Percentiles rank a stretch among this genome's conserved stretches.
phyloP scores from a whole-genome alignment of 2,329 filamentous ascomycete genomes.

The Dothideomycetes sp. region DNA sequence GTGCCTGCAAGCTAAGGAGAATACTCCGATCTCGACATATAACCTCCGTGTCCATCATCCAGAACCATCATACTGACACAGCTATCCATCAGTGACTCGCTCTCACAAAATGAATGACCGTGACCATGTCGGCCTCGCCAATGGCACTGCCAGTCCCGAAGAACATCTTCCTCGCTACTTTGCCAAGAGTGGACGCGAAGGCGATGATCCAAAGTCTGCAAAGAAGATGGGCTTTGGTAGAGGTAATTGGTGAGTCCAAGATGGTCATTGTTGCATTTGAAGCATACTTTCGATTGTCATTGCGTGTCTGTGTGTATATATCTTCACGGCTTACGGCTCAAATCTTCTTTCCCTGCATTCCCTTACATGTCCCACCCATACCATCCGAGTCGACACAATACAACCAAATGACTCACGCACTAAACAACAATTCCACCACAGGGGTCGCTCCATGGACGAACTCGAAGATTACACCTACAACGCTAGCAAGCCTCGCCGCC shows the following conservation, averaged over 20 bases:
- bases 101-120: conserved; percentile 94
- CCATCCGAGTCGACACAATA: background rate
- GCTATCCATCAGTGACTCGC: conserved; percentile 66
- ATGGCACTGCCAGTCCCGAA: conserved; percentile 57
- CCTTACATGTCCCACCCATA: background rate
- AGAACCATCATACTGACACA: background rate
- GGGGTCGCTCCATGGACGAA: conserved; percentile 78
- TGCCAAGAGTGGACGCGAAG: conserved; percentile 71
- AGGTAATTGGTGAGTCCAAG: conserved; percentile 84
- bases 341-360: too few relatives aligned
- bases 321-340: background rate
- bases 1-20: background rate
- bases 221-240: conserved; percentile 95
- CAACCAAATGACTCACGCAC: background rate
- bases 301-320: background rate
- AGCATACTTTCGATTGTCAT: too few relatives aligned
- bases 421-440: conserved; percentile 25
- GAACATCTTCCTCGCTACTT: conserved; percentile 86
- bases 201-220: conserved; percentile 77
- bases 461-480: conserved; percentile 74
- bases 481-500: conserved; percentile 75
- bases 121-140: conserved; percentile 70
- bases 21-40: background rate
- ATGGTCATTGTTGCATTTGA: too few relatives aligned
- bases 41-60: too few relatives aligned